These are phyloP conservation scores for Stephanodiscus triporus DNA, from an alignment of 108 stramenopile species.

Conservation along the genomic window DNA sequence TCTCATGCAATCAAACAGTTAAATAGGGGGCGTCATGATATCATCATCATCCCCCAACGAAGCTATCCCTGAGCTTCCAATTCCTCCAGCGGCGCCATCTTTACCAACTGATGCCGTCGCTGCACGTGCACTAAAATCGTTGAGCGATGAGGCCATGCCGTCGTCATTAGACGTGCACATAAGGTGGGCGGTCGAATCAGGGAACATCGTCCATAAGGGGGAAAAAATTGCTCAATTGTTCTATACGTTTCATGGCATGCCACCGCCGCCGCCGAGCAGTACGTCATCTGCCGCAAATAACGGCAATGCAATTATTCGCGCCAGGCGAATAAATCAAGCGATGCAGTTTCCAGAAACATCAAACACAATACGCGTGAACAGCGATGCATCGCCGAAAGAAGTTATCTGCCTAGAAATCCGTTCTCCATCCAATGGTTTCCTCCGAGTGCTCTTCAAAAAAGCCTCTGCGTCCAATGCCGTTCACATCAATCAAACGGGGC, in stretches of 20 bases:
- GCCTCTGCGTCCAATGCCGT: not conserved
- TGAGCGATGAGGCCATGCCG: slow-evolving; percentile 5
- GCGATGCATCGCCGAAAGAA: slow-evolving; percentile 3
- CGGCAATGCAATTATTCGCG: not conserved
- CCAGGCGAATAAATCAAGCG: not conserved
- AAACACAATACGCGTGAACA: not conserved
- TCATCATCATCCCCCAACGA: slow-evolving; percentile 1
- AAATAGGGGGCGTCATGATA: not conserved
- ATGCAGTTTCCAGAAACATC: not conserved
- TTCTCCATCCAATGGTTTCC: slow-evolving; percentile 33
- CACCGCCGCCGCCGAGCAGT: not conserved
- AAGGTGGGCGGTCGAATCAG: slow-evolving; percentile 24
- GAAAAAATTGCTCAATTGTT: slow-evolving; percentile 29
- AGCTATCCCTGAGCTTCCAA: slow-evolving; percentile 15
- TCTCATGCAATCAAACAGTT: not conserved
- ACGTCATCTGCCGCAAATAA: not conserved
- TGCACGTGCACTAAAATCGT: not conserved
- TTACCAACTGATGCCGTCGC: not conserved
- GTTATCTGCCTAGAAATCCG: slow-evolving; percentile 10
- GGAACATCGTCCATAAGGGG: slow-evolving; percentile 25
- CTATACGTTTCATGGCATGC: slow-evolving; percentile 8
- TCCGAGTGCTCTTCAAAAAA: slow-evolving; percentile 19
- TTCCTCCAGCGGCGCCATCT: slow-evolving; percentile 4
- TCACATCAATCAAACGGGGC: not conserved
- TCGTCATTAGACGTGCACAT: slow-evolving; percentile 25